phyloP scores from a whole-genome alignment of 2,329 filamentous ascomycete species.

The Pestalotiopsis sp. region DNA sequence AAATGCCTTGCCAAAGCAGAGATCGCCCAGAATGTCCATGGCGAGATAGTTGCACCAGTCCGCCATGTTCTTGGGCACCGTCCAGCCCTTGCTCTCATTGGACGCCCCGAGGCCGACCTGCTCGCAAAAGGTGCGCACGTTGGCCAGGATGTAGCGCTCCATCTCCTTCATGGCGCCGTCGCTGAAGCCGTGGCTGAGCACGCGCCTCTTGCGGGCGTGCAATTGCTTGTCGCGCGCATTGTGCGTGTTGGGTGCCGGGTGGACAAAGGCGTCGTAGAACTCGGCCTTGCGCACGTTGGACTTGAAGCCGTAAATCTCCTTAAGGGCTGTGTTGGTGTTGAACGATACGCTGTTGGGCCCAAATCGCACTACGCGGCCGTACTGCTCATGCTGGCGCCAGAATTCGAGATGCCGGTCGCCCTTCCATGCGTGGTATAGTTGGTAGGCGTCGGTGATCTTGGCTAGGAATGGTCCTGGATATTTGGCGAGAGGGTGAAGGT shows the following conservation, averaged over 20 bases:
- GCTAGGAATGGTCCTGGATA: constrained; percentile 67
- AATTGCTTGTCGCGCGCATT: constrained; percentile 69
- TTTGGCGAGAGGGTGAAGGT: constrained; percentile 65
- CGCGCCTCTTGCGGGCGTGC: constrained; percentile 71
- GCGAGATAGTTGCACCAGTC: constrained; percentile 64
- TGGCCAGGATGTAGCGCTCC: constrained; percentile 66
- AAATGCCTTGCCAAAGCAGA: constrained; percentile 64
- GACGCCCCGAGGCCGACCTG: constrained; percentile 47
- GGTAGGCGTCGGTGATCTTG: constrained; percentile 64
- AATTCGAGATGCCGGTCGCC: constrained; percentile 76
- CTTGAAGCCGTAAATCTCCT: constrained; percentile 66
- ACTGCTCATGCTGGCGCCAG: constrained; percentile 69
- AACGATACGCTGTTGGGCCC: constrained; percentile 78
- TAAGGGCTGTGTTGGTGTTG: constrained; percentile 70
- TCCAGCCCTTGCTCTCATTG: constrained; percentile 58
- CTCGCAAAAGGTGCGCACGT: constrained; percentile 68
- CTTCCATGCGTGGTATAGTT: constrained; percentile 74
- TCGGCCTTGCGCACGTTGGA: constrained; percentile 67
- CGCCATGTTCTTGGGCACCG: constrained; percentile 60
- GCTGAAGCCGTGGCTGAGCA: constrained; percentile 72
- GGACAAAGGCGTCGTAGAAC: constrained; percentile 74
- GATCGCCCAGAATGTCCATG: constrained; percentile 63
- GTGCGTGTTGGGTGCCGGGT: constrained; percentile 72
- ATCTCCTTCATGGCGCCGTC: constrained; percentile 67
- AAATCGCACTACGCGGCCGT: constrained; percentile 74